Conservation (phyloP, 768 basidiomycete species). For the Royoungia palumana region DNA sequence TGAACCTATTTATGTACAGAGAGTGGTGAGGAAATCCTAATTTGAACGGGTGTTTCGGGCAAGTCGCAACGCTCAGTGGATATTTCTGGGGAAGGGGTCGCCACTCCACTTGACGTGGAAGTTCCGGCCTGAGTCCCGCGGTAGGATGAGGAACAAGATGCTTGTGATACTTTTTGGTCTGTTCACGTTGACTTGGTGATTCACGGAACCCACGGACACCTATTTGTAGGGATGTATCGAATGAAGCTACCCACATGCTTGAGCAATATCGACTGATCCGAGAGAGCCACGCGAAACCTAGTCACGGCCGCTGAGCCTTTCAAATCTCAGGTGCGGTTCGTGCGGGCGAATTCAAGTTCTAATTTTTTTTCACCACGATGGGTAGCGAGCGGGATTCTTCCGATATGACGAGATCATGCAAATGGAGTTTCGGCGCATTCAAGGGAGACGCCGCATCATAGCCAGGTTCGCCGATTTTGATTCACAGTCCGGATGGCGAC, state of each 20-base stretch:
- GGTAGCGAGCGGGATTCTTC: constrained; percentile 20
- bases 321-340: constrained; percentile 26
- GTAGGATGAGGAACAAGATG: constrained; percentile 14
- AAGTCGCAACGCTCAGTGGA: constrained; percentile 4
- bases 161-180: constrained; percentile 8
- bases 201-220: constrained; percentile 24
- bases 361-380: constrained; percentile 13
- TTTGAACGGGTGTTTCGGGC: constrained; percentile 8
- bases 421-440: constrained; percentile 27
- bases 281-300: constrained; percentile 23
- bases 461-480: constrained; percentile 23
- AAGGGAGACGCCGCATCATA: not conserved
- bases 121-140: constrained; percentile 8
- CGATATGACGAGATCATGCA: constrained; percentile 20
- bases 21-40: constrained; percentile 11
- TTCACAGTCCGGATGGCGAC: constrained; percentile 13
- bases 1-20: constrained; percentile 1
- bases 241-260: constrained; percentile 6
- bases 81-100: constrained; percentile 10
- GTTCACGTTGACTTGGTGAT: constrained; percentile 31
- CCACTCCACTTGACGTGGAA: constrained; percentile 18
- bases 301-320: constrained; percentile 15
- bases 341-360: constrained; percentile 12
- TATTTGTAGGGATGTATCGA: constrained; percentile 8
- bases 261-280: constrained; percentile 17